Base-by-base conservation (phyloP, 2,329 filamentous ascomycete genomes). In the Alternaria arborescens region DNA sequence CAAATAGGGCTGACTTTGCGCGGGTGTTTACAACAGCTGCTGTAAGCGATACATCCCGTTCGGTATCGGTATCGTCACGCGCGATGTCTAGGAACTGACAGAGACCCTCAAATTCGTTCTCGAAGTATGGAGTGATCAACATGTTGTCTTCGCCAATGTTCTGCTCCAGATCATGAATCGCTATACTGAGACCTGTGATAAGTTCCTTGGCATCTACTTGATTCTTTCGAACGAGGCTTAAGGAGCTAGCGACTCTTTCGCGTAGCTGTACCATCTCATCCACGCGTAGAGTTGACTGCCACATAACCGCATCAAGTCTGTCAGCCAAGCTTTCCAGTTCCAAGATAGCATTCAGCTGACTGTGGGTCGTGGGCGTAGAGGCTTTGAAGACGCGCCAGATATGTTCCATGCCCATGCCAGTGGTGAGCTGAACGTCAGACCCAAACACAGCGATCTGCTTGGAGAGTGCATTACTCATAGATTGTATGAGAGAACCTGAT, bases 321-420 rank as follows among this genome's bases (percentile, higher is more conserved):
- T 81, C 78, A n/a, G 82, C 79, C 6, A 85, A 71, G 20, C 58
- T 62, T 69, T 85, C 82, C 2, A 85, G 75, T 1, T 71, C 66
- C 12, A 84, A 67, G 20, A 83, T 66, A 3, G 75, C 70, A 20
- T 77, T 61, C 5, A 85, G 67, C 18, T 80, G 77, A 11, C 70
- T 60, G 28, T 75, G 64, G 10, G 73, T 79, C 11, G 71, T 71
- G 2, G 86, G 81, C 4, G 84, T 85, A 11, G 71, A 72, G 32
- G 93, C 92, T 54, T 91, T 87, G 71, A 96, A 86, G 1, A 82
- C 72, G 42, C 87, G 86, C 94, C 94, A 97, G 5, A 97, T 83
- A 8, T 81, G 77, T 72, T 95, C 91, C 91, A 96, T 95, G 66
- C 88, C 89, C 12, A 93, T 81, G 0, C 93, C 93, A 2, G 90